Evolutionary conservation across 192 early-diverging fungal genomes (phyloP), one percentile per base, ranked within the genome.

Genomic region (Backusella westeae): DNA sequence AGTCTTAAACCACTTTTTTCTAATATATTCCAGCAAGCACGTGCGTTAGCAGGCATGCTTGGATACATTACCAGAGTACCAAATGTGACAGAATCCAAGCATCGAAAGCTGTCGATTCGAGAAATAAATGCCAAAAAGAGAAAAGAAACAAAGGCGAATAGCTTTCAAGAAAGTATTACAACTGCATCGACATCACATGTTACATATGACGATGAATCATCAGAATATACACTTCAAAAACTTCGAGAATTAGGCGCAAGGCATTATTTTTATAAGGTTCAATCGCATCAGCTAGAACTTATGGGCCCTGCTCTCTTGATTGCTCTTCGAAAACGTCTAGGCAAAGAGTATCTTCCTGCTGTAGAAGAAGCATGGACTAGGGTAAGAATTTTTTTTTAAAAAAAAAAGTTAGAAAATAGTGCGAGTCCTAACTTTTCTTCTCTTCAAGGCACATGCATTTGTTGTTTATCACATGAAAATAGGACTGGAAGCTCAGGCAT

Each of bases 21-120:
- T 1, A 72, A 77, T 46, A 71, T 77, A 29, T 72, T 77, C 56
- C 70, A 67, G n/a, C 76, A 72, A 71, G 70, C 76, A 46, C 53
- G 76, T 36, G 70, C 76, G 14, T 72, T 77, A 35, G 69, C 76
- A 49, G 76, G 70, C 15, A 67, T 77, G 69, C 49, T 77, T 23
- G 71, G 69, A 1, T 77, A 65, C 29, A 56, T 77, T 17, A 56
- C 75, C 2, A 56, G 71, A 44, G 70, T 70, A 67, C 23, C 56
- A 15, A 59, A 42, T 56, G 44, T 59, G 4, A 38, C 72, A 8
- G 32, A 34, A 15, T 19, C 66, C 29, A n/a, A 17, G 29, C 39
- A 29, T 41, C 38, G 15, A 32, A 34, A 23, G 15, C 3, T 32
- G 17, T 49, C 70, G 6, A 71, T 71, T 49, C 70, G 70, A 46